Evolutionary conservation across 257 asterid genomes (phyloP).

Genomic region (Primulina tabacum): DNA sequence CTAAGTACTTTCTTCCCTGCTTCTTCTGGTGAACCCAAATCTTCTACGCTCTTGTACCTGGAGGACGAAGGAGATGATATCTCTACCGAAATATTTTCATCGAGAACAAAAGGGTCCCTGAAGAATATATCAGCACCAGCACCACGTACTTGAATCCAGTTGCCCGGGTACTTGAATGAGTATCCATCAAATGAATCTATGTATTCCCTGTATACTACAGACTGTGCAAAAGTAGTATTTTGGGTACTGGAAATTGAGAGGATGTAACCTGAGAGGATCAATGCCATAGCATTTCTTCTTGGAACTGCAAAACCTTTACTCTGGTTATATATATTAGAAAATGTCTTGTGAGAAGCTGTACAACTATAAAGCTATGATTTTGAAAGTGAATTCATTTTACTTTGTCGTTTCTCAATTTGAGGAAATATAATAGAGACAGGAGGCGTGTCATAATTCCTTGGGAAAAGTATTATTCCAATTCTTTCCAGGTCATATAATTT

Average conservation of each 20-base stretch:
- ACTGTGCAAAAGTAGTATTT: constrained; percentile 46
- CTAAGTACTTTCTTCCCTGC: constrained; percentile 70
- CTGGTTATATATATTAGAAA: constrained; percentile 73
- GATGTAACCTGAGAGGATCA: constrained; percentile 59
- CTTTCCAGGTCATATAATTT: neutral
- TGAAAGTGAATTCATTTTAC: constrained; percentile 7
- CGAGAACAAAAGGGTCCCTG: constrained; percentile 92
- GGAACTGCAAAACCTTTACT: constrained; percentile 90
- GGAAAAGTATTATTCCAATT: neutral
- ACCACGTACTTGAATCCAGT: constrained; percentile 96
- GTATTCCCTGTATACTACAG: constrained; percentile 66
- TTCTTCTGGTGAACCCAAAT: constrained; percentile 84
- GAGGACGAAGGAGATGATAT: constrained; percentile 96
- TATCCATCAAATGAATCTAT: constrained; percentile 85
- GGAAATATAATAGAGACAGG: neutral
- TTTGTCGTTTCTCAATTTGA: neutral
- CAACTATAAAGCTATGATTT: constrained; percentile 21
- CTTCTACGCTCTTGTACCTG: constrained; percentile 67
- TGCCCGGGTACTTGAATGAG: constrained; percentile 72
- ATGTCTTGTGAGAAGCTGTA: constrained; percentile 41
- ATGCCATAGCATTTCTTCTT: constrained; percentile 68
- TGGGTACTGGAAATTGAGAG: constrained; percentile 32
- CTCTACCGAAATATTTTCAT: constrained; percentile 77
- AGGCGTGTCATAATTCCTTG: neutral
- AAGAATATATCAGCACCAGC: constrained; percentile 97